Evolutionary conservation across 495 filamentous ascomycete species (phyloP).

Genomic region (Bacidia gigantensis): DNA sequence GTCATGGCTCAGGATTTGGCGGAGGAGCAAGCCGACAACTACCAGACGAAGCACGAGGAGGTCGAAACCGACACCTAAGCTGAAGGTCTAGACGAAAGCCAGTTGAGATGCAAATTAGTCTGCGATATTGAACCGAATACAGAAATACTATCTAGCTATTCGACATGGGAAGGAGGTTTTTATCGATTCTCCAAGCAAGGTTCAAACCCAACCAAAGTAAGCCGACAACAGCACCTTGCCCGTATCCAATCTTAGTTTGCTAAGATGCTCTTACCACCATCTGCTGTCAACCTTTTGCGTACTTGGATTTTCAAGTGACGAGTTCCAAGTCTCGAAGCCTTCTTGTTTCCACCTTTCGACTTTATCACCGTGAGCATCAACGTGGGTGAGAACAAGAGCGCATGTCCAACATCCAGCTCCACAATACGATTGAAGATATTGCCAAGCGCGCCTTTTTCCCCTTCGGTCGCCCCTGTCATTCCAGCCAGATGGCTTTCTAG

Average conservation of each 20-base stretch:
- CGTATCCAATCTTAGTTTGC: constrained; percentile 1
- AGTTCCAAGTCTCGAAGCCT: constrained; percentile 26
- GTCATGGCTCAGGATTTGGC: background rate
- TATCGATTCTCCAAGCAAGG: too few species aligned
- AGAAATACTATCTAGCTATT: too few species aligned
- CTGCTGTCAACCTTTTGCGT: constrained; percentile 37
- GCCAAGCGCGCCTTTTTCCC: constrained; percentile 15
- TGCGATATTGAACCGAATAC: background rate
- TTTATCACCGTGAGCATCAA: constrained; percentile 32
- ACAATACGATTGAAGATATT: constrained; percentile 45
- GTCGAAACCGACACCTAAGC: constrained; percentile 1
- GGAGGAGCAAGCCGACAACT: background rate
- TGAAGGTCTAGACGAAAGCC: background rate
- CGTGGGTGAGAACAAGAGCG: constrained; percentile 50
- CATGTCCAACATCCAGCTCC: constrained; percentile 45
- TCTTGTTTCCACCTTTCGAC: background rate
- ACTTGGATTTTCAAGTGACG: constrained; percentile 39
- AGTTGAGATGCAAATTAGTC: background rate
- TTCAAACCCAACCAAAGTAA: too few species aligned
- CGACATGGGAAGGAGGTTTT: too few species aligned
- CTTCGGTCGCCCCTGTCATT: constrained; percentile 17
- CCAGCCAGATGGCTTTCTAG: constrained; percentile 51
- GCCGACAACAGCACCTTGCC: background rate
- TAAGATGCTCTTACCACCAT: constrained; percentile 43
- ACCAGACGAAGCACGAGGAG: constrained; percentile 1